These are phyloP conservation scores for Kurtzmaniella cleridarum DNA, from an alignment of 805 yeast genomes.

Conservation along the genomic window DNA sequence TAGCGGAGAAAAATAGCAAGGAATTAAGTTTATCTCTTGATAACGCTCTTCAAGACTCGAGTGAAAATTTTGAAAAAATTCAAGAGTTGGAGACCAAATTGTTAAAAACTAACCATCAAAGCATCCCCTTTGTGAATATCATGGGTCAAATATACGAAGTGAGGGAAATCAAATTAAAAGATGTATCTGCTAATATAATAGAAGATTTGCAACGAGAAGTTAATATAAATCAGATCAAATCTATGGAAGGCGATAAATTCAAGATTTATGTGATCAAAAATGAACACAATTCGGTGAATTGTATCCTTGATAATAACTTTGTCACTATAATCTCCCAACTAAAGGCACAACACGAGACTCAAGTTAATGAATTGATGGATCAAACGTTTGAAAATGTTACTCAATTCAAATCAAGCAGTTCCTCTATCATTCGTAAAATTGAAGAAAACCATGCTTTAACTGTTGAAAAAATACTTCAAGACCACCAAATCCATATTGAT, in stretches of 20 bases:
- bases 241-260: background rate
- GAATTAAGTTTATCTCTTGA: background rate
- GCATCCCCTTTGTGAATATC: no score
- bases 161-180: no score
- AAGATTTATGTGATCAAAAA: slow-evolving; percentile 2
- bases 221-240: background rate
- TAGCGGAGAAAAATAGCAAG: background rate
- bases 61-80: background rate
- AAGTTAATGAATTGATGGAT: slow-evolving; percentile 6
- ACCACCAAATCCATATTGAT: no score
- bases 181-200: no score
- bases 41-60: background rate
- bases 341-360: background rate
- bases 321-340: no score
- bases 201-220: no score
- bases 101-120: no score
- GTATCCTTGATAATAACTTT: slow-evolving; percentile 1
- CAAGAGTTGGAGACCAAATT: background rate
- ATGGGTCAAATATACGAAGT: no score
- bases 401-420: background rate
- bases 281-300: slow-evolving; percentile 4
- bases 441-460: slow-evolving; percentile 5
- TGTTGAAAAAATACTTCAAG: no score
- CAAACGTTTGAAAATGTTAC: no score
- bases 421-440: slow-evolving; percentile 7